These are phyloP conservation scores for Geotrichum phurueaensis DNA, from an alignment of 1,139 yeast genomes.

Conservation along the genomic window DNA sequence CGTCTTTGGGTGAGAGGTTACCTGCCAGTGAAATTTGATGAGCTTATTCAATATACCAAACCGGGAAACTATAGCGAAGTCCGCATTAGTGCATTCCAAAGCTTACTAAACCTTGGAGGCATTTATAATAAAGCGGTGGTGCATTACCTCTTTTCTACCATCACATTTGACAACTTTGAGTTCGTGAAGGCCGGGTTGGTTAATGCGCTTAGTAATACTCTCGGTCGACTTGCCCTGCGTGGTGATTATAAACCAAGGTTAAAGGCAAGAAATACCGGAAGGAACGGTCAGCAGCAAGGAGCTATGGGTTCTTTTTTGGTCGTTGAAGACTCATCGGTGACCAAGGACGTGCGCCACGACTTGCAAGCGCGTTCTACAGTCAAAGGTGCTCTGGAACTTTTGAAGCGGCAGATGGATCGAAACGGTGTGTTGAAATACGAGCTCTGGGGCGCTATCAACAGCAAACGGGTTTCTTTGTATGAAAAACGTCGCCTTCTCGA, in stretches of 20 bases:
- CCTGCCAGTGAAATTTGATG: constrained; percentile 47
- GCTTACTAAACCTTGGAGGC: constrained; percentile 70
- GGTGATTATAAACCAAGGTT: constrained; percentile 38
- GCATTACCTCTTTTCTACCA: constrained; percentile 53
- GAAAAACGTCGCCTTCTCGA: constrained; percentile 62
- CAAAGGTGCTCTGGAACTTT: constrained; percentile 57
- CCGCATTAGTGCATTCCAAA: constrained; percentile 63
- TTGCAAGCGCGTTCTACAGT: constrained; percentile 44
- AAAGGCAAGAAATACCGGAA: neutral
- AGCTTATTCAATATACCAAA: constrained; percentile 47
- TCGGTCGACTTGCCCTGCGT: constrained; percentile 64
- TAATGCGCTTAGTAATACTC: constrained; percentile 43
- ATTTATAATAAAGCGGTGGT: constrained; percentile 56
- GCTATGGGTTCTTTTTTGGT: constrained; percentile 18
- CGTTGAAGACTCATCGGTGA: constrained; percentile 27
- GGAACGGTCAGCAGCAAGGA: constrained; percentile 8
- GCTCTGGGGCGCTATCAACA: constrained; percentile 66
- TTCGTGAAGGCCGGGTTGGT: constrained; percentile 50
- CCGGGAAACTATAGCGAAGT: constrained; percentile 48
- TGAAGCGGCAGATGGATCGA: constrained; percentile 59
- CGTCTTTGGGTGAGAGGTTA: constrained; percentile 55
- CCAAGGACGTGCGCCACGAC: constrained; percentile 43
- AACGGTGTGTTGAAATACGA: constrained; percentile 55
- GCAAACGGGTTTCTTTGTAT: constrained; percentile 45
- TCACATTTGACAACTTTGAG: constrained; percentile 52